Evolutionary conservation across 306 rosid genomes (phyloP), one percentile per base, ranked within the genome.

Genomic region (Castanospermum australe): DNA sequence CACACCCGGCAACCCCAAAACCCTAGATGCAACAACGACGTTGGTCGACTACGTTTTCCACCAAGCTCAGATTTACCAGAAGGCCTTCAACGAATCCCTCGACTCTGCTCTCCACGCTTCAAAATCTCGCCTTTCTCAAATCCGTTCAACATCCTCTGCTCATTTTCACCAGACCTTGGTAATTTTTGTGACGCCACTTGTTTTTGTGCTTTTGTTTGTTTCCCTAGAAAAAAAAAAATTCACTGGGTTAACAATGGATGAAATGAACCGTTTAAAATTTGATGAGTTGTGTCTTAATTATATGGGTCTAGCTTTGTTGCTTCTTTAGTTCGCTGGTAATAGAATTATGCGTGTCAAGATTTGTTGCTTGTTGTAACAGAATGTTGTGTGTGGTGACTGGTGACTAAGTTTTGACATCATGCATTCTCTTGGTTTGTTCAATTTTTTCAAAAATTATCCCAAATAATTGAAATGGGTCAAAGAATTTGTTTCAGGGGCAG

Each of bases 131-230:
- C 73, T 94, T 38, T 89, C 89, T 47, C 89, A 92, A 87, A 89
- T 94, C 75, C 91, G 87, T 8, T 87, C 92, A 57, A 91, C 94
- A 35, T 87, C 97, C 72, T 86, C 90, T 0, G 93, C 90, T 55
- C 92, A 92, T 90, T 78, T 87, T 67, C 71, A 82, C n/a, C 91
- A 87, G 14, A 79, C 92, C 24, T 62, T 87, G 69, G 99, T 94
- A 88, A 81, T 42, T 48, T 71, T 36, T 70, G 38, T 61, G 57
- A 21, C 13, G 30, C 74, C 7, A 5, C 0, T 74, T 15, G 1
- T 7, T 70, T 18, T 20, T 33, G 8, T 9, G 13, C 8, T 21
- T 32, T 41, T 63, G 48, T 52, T 62, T 75, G 56, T 51, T 75
- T 84, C 5, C 15, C 10, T 22, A 51, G 50, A 24, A 78, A 71